Base-by-base conservation (phyloP, 345 rosid species). In the Hirschfeldia incana region DNA sequence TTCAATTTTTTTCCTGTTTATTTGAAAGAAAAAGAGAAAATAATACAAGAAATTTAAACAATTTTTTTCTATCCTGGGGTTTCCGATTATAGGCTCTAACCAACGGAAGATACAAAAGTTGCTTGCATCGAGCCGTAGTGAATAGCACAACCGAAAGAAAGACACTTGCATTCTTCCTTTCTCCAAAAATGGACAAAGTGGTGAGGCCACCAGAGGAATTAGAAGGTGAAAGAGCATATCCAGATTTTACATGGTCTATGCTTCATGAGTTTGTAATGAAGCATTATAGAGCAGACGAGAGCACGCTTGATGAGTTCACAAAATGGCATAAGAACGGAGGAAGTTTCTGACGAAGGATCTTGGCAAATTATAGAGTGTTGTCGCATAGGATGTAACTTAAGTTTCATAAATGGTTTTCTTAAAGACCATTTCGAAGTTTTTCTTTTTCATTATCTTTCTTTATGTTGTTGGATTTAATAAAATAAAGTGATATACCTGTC, bases 41-140 rank as follows among this genome's bases (percentile, higher is more conserved):
- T 15, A 51, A 15, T 15, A 42, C 49, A 42, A 42, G 49, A 42
- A 42, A 42, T 13, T 42, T 12, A 42, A 51, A 15, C 55, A 49
- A 51, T 2, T 51, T 51, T 51, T 51, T 7, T 51, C 5, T 51
- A 26, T n/a, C n/a, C n/a, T n/a, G n/a, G n/a, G n/a, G n/a, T 3
- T 8, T 3, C 9, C 9, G 12, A 55, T 55, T 4, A 16, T 17
- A 64, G 69, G 69, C 69, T 65, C 53, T 65, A 36, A 65, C 53
- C 5, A 65, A 65, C 8, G 69, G 53, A 37, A 65, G 5, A 61
- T 89, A 85, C 85, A 87, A 85, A 78, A 53, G 59, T 53, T 53
- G 59, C 59, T 53, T 53, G 59, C 59, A 53, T 53, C 59, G 59
- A 42, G 93, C 89, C 9, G 87, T 91, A 57, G 93, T 88, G 80